A percentile compares a stretch with the other conserved stretches of the same genome.
Evolutionary conservation across 2,329 filamentous ascomycete species (phyloP).

Genomic region (Coniochaeta ligniaria): DNA sequence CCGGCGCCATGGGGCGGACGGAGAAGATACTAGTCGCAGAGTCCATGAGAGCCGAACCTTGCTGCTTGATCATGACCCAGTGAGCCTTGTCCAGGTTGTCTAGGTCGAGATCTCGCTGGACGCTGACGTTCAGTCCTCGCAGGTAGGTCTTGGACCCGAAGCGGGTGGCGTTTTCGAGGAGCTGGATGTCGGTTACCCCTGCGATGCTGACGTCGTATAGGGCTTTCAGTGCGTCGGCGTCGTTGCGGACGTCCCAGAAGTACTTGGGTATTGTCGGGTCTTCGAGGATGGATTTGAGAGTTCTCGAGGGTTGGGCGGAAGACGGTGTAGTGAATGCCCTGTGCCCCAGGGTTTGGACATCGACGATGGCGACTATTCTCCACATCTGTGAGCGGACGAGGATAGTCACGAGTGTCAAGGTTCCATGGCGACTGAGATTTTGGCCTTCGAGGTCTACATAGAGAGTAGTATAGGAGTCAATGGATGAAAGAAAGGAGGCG

Average conservation of each 20-base stretch:
- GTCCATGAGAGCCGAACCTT: background rate
- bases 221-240: slow-evolving; percentile 46
- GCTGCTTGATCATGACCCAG: background rate
- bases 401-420: slow-evolving; percentile 19
- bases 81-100: background rate
- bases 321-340: slow-evolving; percentile 8
- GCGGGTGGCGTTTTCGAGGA: slow-evolving; percentile 42
- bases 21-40: background rate
- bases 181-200: slow-evolving; percentile 44
- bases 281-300: background rate
- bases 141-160: slow-evolving; percentile 6
- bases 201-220: slow-evolving; percentile 34
- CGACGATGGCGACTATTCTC: slow-evolving; percentile 50
- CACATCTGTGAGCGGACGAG: slow-evolving; percentile 33
- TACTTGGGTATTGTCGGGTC: background rate
- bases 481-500: background rate
- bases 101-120: slow-evolving; percentile 1
- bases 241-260: slow-evolving; percentile 18
- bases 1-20: background rate
- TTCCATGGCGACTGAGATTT: slow-evolving; percentile 14
- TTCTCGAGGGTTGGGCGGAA: background rate
- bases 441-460: slow-evolving; percentile 43
- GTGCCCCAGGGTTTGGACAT: slow-evolving; percentile 35
- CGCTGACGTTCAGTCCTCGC: background rate
- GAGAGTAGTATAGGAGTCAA: slow-evolving; percentile 20